Conservation (phyloP, 2,329 filamentous ascomycete species). For the Clarireedia homoeocarpa region DNA sequence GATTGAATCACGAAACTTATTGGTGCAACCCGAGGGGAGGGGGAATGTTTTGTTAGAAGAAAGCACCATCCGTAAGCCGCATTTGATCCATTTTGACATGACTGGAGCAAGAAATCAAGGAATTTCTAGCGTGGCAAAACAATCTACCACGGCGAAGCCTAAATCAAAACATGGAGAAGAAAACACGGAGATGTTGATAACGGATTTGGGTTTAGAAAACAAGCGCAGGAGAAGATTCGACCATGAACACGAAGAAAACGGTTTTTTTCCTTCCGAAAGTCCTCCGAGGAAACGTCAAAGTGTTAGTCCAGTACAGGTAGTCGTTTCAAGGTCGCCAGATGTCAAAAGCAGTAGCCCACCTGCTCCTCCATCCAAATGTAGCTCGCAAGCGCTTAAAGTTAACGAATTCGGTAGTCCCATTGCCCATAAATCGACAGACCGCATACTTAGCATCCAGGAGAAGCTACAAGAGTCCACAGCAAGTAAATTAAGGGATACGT, state of each 20-base stretch:
- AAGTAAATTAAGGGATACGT: not conserved
- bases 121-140: conserved; percentile 4
- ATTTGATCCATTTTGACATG: conserved; percentile 16
- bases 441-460: conserved; percentile 12
- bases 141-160: not conserved
- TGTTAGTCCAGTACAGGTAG: conserved; percentile 3
- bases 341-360: not conserved
- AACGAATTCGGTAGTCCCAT: conserved; percentile 25
- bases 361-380: conserved; percentile 4
- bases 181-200: conserved; percentile 1
- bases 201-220: not conserved
- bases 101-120: conserved; percentile 22
- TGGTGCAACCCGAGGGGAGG: not conserved
- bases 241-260: not conserved
- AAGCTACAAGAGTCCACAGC: conserved; percentile 1
- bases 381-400: conserved; percentile 21
- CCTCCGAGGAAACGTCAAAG: conserved; percentile 14
- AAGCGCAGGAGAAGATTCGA: not conserved
- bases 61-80: conserved; percentile 14
- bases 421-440: conserved; percentile 13
- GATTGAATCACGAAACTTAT: not conserved
- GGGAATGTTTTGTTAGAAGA: conserved; percentile 11
- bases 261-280: not conserved
- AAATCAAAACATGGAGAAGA: not conserved
- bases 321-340: not conserved